These are phyloP conservation scores for Colletotrichum tamarilloi DNA, from an alignment of 2,329 filamentous ascomycete genomes.

Conservation along the genomic window DNA sequence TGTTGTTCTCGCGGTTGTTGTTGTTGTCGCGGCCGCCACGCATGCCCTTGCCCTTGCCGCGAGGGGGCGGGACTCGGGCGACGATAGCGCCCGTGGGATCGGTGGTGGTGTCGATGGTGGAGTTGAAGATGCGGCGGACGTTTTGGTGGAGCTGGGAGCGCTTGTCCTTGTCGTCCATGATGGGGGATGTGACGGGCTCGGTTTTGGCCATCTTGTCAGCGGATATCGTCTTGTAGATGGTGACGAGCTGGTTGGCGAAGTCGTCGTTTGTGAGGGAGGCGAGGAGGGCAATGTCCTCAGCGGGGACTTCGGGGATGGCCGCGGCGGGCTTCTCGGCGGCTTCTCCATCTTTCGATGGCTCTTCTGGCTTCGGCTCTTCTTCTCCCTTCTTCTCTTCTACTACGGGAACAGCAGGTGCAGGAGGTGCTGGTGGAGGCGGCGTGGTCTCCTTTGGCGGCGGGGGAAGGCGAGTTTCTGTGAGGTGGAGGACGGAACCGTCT, in stretches of 20 bases:
- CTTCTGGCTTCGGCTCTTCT: slow-evolving; percentile 32
- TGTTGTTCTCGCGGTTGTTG: slow-evolving; percentile 39
- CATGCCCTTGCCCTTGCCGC: slow-evolving; percentile 36
- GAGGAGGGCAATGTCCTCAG: slow-evolving; percentile 49
- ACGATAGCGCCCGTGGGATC: slow-evolving; percentile 68
- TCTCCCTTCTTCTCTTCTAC: slow-evolving; percentile 35
- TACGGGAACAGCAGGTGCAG: background rate
- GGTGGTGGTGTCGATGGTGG: slow-evolving; percentile 81
- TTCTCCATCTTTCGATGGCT: slow-evolving; percentile 35
- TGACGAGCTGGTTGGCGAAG: slow-evolving; percentile 53
- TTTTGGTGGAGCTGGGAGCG: slow-evolving; percentile 64
- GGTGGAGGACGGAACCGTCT: slow-evolving; percentile 80
- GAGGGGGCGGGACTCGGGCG: slow-evolving; percentile 70
- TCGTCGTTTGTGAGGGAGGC: slow-evolving; percentile 50
- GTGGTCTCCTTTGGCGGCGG: slow-evolving; percentile 27
- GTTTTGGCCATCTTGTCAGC: slow-evolving; percentile 43
- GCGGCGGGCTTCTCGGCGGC: slow-evolving; percentile 41
- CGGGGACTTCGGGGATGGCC: slow-evolving; percentile 38
- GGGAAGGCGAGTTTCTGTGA: slow-evolving; percentile 51
- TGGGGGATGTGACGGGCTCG: slow-evolving; percentile 51
- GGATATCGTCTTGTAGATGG: slow-evolving; percentile 51
- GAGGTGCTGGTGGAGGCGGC: slow-evolving; percentile 16
- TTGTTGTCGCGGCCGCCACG: slow-evolving; percentile 41
- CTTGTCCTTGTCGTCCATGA: slow-evolving; percentile 56
- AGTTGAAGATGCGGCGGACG: slow-evolving; percentile 84